A percentile compares a stretch with the other conserved stretches of the same genome.
These are phyloP conservation scores for Gorgonomyces haynaldii DNA, from an alignment of 192 early-diverging fungal genomes.

Conservation along the genomic window DNA sequence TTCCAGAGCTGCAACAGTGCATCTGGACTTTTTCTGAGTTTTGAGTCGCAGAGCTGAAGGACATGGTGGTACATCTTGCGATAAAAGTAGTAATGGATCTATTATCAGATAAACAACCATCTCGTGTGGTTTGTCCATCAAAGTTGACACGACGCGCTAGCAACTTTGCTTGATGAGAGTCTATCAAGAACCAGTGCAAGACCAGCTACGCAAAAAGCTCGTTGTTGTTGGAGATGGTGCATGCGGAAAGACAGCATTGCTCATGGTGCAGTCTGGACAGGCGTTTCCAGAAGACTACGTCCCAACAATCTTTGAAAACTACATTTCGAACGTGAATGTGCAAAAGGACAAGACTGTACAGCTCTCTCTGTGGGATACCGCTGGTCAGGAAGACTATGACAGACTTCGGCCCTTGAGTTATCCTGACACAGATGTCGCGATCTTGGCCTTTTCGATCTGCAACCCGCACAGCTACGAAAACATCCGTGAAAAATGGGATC, in stretches of 20 bases:
- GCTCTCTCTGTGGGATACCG: constrained; percentile 90
- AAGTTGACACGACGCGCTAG: too few species aligned
- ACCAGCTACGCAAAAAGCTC: constrained; percentile 26
- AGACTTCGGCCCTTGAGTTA: constrained; percentile 85
- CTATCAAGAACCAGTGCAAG: too few species aligned
- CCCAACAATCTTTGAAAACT: constrained; percentile 69
- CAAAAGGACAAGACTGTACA: constrained; percentile 22
- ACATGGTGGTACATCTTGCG: constrained; percentile 27
- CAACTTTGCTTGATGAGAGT: too few species aligned
- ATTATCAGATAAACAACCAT: too few species aligned
- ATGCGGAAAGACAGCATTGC: constrained; percentile 43
- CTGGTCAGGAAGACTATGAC: constrained; percentile 95
- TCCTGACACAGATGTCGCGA: constrained; percentile 70
- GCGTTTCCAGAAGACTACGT: constrained; percentile 54
- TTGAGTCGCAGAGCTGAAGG: constrained; percentile 21
- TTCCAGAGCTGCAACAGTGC: constrained; percentile 36
- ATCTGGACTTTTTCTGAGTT: constrained; percentile 26
- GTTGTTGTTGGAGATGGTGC: constrained; percentile 48
- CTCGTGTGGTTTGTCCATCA: too few species aligned
- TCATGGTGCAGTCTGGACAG: constrained; percentile 37
- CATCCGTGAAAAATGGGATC: constrained; percentile 63
- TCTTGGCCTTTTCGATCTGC: constrained; percentile 73
- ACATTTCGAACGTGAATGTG: constrained; percentile 15
- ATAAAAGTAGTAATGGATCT: constrained; percentile 34
- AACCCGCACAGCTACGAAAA: constrained; percentile 74